A percentile compares a stretch with the other conserved stretches of the same genome.
Evolutionary conservation across 192 early-diverging fungal species (phyloP).

Genomic region (Coemansia sp.): DNA sequence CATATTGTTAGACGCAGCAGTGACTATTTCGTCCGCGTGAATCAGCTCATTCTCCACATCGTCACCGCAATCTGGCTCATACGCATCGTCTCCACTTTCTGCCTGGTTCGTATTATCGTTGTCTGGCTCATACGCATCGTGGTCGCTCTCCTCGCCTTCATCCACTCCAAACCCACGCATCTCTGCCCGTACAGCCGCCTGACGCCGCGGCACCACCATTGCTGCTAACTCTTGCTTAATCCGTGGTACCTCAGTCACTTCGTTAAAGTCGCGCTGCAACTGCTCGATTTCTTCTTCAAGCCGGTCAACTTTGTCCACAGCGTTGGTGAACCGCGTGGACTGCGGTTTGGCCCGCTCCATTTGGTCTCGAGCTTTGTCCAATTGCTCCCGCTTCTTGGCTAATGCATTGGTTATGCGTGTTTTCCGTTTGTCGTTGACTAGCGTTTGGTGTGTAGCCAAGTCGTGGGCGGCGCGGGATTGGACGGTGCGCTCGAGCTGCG

Average conservation of each 20-base stretch:
- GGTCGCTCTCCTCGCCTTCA: not conserved
- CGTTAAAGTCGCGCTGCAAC: constrained; percentile 1
- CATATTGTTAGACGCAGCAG: not conserved
- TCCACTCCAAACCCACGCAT: not conserved
- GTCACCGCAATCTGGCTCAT: not conserved
- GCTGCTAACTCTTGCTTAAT: constrained; percentile 9
- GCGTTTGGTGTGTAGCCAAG: constrained; percentile 62
- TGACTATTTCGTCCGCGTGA: not conserved
- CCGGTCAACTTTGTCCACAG: constrained; percentile 17
- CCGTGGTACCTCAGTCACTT: not conserved
- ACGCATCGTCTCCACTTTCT: not conserved
- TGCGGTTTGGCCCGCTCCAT: constrained; percentile 14
- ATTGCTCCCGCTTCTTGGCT: constrained; percentile 20
- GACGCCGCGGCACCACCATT: constrained; percentile 17
- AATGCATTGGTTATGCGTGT: constrained; percentile 44
- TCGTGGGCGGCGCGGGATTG: constrained; percentile 64
- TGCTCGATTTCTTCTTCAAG: constrained; percentile 28
- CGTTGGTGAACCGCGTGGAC: constrained; percentile 46
- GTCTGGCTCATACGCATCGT: not conserved
- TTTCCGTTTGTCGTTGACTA: constrained; percentile 65
- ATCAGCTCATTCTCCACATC: not conserved
- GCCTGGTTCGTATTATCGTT: not conserved
- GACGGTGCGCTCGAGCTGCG: constrained; percentile 62
- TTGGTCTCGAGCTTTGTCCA: constrained; percentile 19
- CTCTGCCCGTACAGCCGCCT: constrained; percentile 24